Conservation (phyloP, 352 stramenopile genomes). For the Phytopythium cucurbitacearum region DNA sequence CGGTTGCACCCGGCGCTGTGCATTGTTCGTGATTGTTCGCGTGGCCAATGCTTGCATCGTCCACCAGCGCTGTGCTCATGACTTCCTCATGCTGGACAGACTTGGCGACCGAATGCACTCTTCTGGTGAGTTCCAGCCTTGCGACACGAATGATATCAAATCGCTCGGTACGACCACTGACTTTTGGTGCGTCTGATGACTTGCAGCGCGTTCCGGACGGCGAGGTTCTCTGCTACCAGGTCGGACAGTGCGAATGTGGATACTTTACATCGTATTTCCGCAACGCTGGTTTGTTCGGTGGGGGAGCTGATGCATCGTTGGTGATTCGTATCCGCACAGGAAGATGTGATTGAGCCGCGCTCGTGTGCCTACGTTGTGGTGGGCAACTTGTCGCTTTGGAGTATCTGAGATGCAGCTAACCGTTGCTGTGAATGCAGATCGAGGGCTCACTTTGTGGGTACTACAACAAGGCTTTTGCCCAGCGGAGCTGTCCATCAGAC, state of each 20-base stretch:
- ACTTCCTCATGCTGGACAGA: conserved; percentile 20
- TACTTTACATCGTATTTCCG: not conserved
- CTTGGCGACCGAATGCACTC: conserved; percentile 47
- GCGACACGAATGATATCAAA: no score
- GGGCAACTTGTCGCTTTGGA: conserved; percentile 1
- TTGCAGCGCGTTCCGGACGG: conserved; percentile 48
- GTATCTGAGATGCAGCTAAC: not conserved
- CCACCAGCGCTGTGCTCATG: not conserved
- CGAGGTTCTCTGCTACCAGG: conserved; percentile 67
- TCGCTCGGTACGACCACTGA: not conserved
- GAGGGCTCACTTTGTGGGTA: conserved; percentile 70
- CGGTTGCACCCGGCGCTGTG: conserved; percentile 32
- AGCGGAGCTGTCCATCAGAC: conserved; percentile 28
- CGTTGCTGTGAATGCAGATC: conserved; percentile 22
- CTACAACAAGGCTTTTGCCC: conserved; percentile 54
- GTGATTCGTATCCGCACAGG: conserved; percentile 14
- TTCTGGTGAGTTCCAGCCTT: conserved; percentile 22
- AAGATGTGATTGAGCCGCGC: conserved; percentile 34
- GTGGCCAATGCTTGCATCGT: not conserved
- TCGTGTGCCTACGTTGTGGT: conserved; percentile 47
- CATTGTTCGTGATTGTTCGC: conserved; percentile 36
- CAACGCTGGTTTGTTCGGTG: not conserved
- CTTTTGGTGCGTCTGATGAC: not conserved
- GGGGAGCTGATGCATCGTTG: not conserved
- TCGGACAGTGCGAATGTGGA: conserved; percentile 2